A percentile compares a stretch with the other conserved stretches of the same genome.
phyloP scores from a whole-genome alignment of 2,329 filamentous ascomycete genomes.

The Ophiostoma perfectum region DNA sequence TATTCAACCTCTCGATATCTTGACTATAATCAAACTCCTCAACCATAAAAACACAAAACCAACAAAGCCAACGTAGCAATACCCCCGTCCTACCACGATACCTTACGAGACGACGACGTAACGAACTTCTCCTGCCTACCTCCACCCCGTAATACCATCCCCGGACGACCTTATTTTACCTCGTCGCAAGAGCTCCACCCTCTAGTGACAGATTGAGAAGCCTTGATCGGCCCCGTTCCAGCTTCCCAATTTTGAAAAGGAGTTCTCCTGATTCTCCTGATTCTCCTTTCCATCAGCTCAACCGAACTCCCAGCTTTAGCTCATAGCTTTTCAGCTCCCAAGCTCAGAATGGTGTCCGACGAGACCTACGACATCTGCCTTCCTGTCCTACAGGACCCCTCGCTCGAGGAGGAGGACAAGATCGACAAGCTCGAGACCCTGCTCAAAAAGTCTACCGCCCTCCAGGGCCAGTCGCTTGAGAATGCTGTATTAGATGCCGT shows the following conservation, averaged over 20 bases:
- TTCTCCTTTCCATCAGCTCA: no score
- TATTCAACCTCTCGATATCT: no score
- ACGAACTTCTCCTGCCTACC: neutral
- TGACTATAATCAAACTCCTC: no score
- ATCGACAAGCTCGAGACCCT: constrained; percentile 86
- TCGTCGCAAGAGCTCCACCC: constrained; percentile 14
- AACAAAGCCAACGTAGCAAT: neutral
- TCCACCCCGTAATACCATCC: constrained; percentile 13
- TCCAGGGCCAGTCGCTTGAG: constrained; percentile 73
- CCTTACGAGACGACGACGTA: constrained; percentile 7
- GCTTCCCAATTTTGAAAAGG: neutral
- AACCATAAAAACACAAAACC: no score
- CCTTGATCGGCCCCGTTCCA: constrained; percentile 12
- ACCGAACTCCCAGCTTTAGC: no score
- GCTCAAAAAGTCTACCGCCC: constrained; percentile 68
- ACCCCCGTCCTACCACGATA: neutral
- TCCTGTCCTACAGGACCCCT: constrained; percentile 75
- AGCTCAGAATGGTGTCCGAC: constrained; percentile 74
- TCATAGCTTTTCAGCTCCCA: constrained; percentile 13
- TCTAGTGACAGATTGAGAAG: constrained; percentile 14
- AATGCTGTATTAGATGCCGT: constrained; percentile 86
- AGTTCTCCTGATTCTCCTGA: neutral
- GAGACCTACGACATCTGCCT: constrained; percentile 87
- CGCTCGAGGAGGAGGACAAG: constrained; percentile 89
- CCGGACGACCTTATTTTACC: constrained; percentile 2